These are phyloP conservation scores for Agrocybe praecox DNA, from an alignment of 768 basidiomycete genomes.

Conservation along the genomic window DNA sequence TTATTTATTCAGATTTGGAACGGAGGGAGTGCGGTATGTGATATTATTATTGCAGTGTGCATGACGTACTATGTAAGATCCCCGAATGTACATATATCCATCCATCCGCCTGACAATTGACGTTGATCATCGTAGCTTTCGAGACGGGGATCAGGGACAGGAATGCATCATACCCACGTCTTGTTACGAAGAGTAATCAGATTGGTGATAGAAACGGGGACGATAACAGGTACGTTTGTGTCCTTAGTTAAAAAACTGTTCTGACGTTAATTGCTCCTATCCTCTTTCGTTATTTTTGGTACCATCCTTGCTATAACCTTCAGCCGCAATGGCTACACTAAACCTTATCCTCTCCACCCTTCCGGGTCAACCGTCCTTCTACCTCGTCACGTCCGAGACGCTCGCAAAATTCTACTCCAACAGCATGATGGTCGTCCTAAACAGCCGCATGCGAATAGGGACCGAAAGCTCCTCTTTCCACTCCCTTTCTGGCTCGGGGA, in stretches of 20 bases:
- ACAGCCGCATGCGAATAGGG: conserved; percentile 12
- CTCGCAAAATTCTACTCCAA: conserved; percentile 19
- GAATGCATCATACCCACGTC: conserved; percentile 6
- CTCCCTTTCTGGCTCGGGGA: background rate
- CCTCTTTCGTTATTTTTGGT: too few relatives aligned
- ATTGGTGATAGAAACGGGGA: conserved; percentile 17
- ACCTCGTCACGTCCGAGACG: conserved; percentile 6
- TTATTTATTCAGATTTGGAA: conserved; percentile 17
- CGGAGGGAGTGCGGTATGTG: conserved; percentile 16
- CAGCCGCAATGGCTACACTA: conserved; percentile 17
- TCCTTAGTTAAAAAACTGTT: too few relatives aligned
- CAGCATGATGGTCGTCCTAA: conserved; percentile 13
- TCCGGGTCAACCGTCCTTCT: conserved; percentile 9
- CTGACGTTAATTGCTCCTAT: too few relatives aligned
- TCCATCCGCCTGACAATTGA: background rate
- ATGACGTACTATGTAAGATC: conserved; percentile 22
- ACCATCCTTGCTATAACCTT: too few relatives aligned
- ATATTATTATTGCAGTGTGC: conserved; percentile 18
- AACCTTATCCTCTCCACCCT: conserved; percentile 12
- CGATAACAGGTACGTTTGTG: conserved; percentile 13
- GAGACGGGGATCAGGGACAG: conserved; percentile 1
- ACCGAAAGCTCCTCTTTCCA: background rate
- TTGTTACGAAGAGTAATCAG: conserved; percentile 10
- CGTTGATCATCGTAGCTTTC: background rate
- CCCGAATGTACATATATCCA: background rate